Evolutionary conservation across 805 yeast genomes (phyloP).

Genomic region (Saccharomycopsis sp.): DNA sequence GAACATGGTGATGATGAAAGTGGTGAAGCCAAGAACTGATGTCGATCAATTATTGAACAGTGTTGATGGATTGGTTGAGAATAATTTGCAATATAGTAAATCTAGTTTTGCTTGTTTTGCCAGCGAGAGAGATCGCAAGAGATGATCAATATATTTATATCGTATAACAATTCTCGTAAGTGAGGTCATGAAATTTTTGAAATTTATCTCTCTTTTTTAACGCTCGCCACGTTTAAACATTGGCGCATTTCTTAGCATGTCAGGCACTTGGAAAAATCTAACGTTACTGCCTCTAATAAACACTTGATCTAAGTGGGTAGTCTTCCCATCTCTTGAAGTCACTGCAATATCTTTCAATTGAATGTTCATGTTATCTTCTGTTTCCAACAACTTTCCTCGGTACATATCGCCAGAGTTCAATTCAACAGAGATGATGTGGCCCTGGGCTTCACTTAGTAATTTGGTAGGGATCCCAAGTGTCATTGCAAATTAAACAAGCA

Average conservation of each 20-base stretch:
- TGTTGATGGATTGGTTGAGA: constrained; percentile 14
- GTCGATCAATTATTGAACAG: constrained; percentile 17
- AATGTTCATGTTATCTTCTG: constrained; percentile 93
- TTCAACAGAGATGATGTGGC: constrained; percentile 80
- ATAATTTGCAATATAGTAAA: constrained; percentile 5
- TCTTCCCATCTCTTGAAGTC: constrained; percentile 69
- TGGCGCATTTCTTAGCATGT: constrained; percentile 82
- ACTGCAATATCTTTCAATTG: constrained; percentile 76
- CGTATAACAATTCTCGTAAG: no score
- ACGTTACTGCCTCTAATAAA: constrained; percentile 90
- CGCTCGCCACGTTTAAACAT: constrained; percentile 55
- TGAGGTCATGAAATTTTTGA: neutral
- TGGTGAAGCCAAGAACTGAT: constrained; percentile 13
- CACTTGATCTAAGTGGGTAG: constrained; percentile 72
- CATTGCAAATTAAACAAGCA: no score
- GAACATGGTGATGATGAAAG: constrained; percentile 9
- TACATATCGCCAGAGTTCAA: constrained; percentile 80
- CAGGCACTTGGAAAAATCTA: constrained; percentile 80
- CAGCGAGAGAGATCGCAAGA: no score
- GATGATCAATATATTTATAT: no score
- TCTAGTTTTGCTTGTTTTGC: constrained; percentile 6
- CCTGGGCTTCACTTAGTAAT: constrained; percentile 82
- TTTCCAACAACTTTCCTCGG: constrained; percentile 77
- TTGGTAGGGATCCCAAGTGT: constrained; percentile 76
- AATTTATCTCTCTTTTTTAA: constrained; percentile 33